phyloP scores from a whole-genome alignment of 2,329 filamentous ascomycete genomes.

The Aureobasidium sp. region DNA sequence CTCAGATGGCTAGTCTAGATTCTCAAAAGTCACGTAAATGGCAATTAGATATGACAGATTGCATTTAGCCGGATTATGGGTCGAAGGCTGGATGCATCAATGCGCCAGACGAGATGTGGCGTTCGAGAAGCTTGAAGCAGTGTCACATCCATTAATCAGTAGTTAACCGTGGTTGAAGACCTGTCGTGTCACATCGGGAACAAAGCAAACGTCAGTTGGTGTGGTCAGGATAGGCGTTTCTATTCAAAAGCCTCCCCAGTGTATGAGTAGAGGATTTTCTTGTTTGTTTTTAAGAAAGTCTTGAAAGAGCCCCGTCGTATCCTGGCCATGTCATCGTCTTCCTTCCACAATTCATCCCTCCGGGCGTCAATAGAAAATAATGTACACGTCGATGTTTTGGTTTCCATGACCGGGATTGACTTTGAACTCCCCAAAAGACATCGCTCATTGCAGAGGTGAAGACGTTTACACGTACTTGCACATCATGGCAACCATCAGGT shows the following conservation, averaged over 20 bases:
- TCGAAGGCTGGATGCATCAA: background rate
- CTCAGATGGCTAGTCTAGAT: background rate
- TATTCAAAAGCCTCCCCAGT: constrained; percentile 3
- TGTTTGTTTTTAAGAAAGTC: constrained; percentile 15
- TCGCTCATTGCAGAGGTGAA: constrained; percentile 12
- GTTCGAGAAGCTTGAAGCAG: background rate
- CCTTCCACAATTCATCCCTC: constrained; percentile 8
- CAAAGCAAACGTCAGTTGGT: background rate
- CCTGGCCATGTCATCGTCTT: constrained; percentile 14
- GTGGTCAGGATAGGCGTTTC: constrained; percentile 10
- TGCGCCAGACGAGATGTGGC: background rate
- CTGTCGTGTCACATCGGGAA: constrained; percentile 3
- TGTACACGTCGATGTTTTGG: constrained; percentile 15
- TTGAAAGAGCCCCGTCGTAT: constrained; percentile 8
- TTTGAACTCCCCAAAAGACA: constrained; percentile 8
- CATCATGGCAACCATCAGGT: constrained; percentile 89
- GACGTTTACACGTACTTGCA: constrained; percentile 52
- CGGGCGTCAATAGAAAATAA: constrained; percentile 15
- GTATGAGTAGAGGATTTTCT: constrained; percentile 13
- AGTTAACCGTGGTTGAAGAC: background rate
- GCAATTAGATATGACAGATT: background rate
- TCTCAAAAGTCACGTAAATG: background rate
- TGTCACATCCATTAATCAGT: background rate
- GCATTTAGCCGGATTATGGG: background rate
- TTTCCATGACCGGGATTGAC: constrained; percentile 11